These are phyloP conservation scores for Arthrobotrys iridis DNA, from an alignment of 2,329 filamentous ascomycete genomes.

Conservation along the genomic window DNA sequence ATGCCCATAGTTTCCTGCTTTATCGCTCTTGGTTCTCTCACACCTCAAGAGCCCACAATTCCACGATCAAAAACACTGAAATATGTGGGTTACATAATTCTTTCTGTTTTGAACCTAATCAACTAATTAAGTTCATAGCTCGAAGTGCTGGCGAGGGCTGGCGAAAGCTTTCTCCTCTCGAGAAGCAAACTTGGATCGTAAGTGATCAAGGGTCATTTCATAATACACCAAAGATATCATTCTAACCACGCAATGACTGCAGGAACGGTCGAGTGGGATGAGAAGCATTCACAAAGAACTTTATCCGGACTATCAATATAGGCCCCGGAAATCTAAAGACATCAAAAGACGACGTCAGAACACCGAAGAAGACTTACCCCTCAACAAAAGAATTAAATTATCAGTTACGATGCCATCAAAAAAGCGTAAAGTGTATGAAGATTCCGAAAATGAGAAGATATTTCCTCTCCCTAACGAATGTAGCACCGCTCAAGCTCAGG, in stretches of 20 bases:
- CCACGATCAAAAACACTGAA: not conserved
- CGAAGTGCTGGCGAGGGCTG: slow-evolving; percentile 2
- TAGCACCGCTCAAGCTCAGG: no score
- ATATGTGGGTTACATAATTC: slow-evolving; percentile 17
- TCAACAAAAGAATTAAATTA: slow-evolving; percentile 15
- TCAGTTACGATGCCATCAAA: not conserved
- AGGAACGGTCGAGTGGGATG: no score
- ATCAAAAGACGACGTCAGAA: slow-evolving; percentile 2
- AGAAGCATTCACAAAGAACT: not conserved
- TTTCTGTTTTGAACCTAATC: not conserved
- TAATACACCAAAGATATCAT: no score
- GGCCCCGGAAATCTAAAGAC: not conserved
- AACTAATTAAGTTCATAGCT: not conserved
- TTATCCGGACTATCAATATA: slow-evolving; percentile 25
- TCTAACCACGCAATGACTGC: no score
- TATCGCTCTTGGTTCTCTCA: slow-evolving; percentile 5
- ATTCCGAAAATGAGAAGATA: slow-evolving; percentile 9
- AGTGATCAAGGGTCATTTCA: no score
- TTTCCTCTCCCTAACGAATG: no score
- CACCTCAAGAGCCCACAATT: not conserved
- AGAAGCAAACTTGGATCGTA: slow-evolving; percentile 16
- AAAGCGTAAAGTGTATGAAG: slow-evolving; percentile 16
- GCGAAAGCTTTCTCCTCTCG: not conserved
- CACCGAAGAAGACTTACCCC: slow-evolving; percentile 12
- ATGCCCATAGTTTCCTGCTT: not conserved